Evolutionary conservation across 2,329 filamentous ascomycete genomes (phyloP), one percentile per base, ranked within the genome.

Genomic region (Aspergillus japonicus): DNA sequence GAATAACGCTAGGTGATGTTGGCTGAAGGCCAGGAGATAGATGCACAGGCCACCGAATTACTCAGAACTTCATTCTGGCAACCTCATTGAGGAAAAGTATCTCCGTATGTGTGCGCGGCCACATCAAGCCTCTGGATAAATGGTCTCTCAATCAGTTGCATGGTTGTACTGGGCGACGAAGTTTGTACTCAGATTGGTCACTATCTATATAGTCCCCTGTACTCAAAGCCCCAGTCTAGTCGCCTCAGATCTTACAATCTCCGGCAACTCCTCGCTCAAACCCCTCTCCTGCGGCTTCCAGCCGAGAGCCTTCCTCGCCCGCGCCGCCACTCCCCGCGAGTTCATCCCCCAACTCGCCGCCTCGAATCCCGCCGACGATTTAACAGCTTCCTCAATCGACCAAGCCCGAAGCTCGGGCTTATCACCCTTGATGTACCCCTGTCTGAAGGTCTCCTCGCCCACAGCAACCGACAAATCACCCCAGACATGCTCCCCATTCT

Each of bases 311-410:
- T 56, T 52, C 19, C 49, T 47, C 7, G 56, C 57, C 11, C 59
- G 50, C 8, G 24, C 29, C 12, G 59, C 62, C 10, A 31, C 29
- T 23, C 56, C 57, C 29, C 62, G 56, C 14, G 42, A n/a, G 54
- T 64, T 64, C n/a, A 64, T 6, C 10, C 62, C 57, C 62, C 59
- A 64, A 42, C 54, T 62, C 10, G 50, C 48, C 42, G 62, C 54
- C 29, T 63, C 62, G 24, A 55, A 63, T 6, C 59, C 59, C 2
- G 62, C 62, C 33, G 14, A 52, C 5, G 23, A 12, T 16, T n/a
- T 29, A 1, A 26, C 24, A 7, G 61, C 62, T 5, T 35, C 42
- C 7, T 54, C 35, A n/a, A 47, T 24, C 11, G 58, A 23, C n/a
- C 53, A 16, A 6, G 56, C 24, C 47, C 47, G 35, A 11, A 26